Evolutionary conservation across 768 basidiomycete species (phyloP).

Genomic region (Boletus rubescentipes): DNA sequence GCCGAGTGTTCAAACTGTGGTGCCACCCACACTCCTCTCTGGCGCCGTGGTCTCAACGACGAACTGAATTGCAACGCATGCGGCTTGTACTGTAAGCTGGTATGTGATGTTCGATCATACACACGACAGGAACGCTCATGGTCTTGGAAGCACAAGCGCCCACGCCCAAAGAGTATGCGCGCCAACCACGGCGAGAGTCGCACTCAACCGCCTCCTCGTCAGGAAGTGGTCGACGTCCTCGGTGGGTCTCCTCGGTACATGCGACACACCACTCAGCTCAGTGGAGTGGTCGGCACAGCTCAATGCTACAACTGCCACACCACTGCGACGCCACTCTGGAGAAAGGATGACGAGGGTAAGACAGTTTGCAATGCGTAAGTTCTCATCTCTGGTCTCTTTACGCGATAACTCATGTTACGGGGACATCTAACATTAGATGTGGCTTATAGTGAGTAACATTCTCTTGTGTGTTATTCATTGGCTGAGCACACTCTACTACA

Average conservation of each 20-base stretch:
- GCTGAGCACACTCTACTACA: slow-evolving; percentile 21
- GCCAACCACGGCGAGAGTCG: slow-evolving; percentile 73
- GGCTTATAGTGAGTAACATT: slow-evolving; percentile 61
- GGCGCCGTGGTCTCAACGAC: slow-evolving; percentile 84
- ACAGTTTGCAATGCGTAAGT: slow-evolving; percentile 89
- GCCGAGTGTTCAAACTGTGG: slow-evolving; percentile 89
- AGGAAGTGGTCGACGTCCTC: slow-evolving; percentile 72
- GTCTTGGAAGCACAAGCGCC: slow-evolving; percentile 69
- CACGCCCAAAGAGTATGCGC: slow-evolving; percentile 86
- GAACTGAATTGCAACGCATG: slow-evolving; percentile 90
- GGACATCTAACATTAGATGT: slow-evolving; percentile 46
- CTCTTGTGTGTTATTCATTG: neutral
- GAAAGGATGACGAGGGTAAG: slow-evolving; percentile 89
- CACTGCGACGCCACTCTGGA: slow-evolving; percentile 85
- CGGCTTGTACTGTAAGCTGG: slow-evolving; percentile 84
- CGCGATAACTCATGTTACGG: slow-evolving; percentile 12
- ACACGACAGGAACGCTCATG: neutral
- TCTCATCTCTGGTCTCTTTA: neutral
- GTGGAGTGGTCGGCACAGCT: slow-evolving; percentile 44
- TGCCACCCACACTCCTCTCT: slow-evolving; percentile 84
- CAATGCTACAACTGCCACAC: slow-evolving; percentile 92
- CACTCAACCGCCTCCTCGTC: slow-evolving; percentile 59
- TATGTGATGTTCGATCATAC: slow-evolving; percentile 34
- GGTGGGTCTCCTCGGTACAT: slow-evolving; percentile 47
- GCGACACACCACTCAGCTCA: slow-evolving; percentile 30